Evolutionary conservation across 1,139 yeast species (phyloP).

Genomic region (Saccharomyces uvarum): DNA sequence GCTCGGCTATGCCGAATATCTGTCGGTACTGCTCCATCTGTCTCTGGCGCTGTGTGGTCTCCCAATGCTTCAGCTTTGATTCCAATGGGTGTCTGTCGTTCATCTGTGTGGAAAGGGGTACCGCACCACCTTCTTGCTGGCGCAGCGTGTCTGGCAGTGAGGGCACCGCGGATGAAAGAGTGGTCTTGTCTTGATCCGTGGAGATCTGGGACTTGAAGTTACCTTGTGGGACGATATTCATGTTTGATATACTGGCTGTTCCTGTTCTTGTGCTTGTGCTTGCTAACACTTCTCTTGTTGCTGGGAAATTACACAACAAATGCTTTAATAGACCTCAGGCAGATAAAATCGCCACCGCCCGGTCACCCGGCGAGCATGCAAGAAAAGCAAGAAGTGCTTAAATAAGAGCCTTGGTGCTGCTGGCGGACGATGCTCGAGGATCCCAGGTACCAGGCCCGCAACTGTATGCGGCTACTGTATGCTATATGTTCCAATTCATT

Average conservation of each 20-base stretch:
- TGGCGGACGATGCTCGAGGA: not conserved
- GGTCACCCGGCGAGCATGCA: not conserved
- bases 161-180: slow-evolving; percentile 21
- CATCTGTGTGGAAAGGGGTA: slow-evolving; percentile 51
- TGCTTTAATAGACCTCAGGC: not conserved
- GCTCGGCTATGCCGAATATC: slow-evolving; percentile 75
- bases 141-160: slow-evolving; percentile 32
- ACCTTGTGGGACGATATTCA: slow-evolving; percentile 29
- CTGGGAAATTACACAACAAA: not conserved
- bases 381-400: not conserved
- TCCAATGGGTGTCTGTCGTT: slow-evolving; percentile 88
- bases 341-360: not conserved
- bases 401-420: not conserved
- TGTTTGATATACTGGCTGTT: not conserved
- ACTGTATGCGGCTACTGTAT: not conserved
- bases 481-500: not conserved
- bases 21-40: slow-evolving; percentile 74
- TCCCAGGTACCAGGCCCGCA: not conserved
- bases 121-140: slow-evolving; percentile 29
- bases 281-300: not conserved
- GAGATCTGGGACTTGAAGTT: slow-evolving; percentile 21
- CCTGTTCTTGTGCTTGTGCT: not conserved
- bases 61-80: slow-evolving; percentile 70
- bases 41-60: slow-evolving; percentile 59
- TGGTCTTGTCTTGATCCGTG: slow-evolving; percentile 13